Conservation (phyloP, 208 protist species). For the Tetramitus jugosus region DNA sequence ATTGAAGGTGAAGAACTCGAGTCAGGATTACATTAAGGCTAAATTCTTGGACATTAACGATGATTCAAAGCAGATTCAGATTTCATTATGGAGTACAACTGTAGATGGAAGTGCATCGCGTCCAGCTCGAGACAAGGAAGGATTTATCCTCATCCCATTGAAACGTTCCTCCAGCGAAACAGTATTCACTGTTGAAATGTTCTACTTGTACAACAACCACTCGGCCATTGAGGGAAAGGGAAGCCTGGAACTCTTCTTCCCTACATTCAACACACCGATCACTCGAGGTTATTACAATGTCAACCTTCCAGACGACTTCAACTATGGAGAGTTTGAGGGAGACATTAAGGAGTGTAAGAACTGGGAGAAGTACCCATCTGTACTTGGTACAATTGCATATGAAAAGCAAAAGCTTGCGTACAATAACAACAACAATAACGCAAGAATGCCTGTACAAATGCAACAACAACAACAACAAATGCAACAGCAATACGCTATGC, state of each 20-base stretch:
- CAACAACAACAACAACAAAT: not conserved
- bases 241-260: not conserved
- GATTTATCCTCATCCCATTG: too few species aligned
- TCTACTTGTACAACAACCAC: not conserved
- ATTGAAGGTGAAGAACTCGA: slow-evolving; percentile 2
- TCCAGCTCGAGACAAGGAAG: too few species aligned
- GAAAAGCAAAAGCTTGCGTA: not conserved
- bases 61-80: not conserved
- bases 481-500: too few species aligned
- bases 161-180: too few species aligned
- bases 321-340: slow-evolving; percentile 18
- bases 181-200: not conserved
- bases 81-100: not conserved
- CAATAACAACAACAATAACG: not conserved
- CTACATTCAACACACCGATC: not conserved
- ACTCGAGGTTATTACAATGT: not conserved
- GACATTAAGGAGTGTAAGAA: not conserved
- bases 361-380: not conserved
- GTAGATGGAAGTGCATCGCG: not conserved
- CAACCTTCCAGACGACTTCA: not conserved
- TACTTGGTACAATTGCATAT: not conserved
- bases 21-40: not conserved
- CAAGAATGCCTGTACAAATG: too few species aligned
- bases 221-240: not conserved
- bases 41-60: not conserved